phyloP scores from a whole-genome alignment of 2,329 filamentous ascomycete species.

The Huntiella abstrusa region DNA sequence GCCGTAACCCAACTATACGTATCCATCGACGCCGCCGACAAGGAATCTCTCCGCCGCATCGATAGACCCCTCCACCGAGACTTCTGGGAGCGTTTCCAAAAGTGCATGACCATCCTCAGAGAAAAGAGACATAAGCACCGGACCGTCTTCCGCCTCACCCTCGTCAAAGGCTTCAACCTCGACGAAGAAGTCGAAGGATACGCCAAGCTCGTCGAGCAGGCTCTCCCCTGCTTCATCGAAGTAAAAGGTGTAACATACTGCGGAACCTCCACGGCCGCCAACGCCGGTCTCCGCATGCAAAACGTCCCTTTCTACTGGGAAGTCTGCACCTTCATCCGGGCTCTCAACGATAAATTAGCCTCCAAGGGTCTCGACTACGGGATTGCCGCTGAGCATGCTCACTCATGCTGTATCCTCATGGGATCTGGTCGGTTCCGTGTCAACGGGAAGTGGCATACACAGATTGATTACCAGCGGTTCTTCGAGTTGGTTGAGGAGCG shows the following conservation, averaged over 20 bases:
- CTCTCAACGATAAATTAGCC: slow-evolving; percentile 49
- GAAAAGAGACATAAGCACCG: slow-evolving; percentile 70
- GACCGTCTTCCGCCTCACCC: slow-evolving; percentile 83
- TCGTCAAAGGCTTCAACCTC: slow-evolving; percentile 96
- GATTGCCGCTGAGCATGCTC: slow-evolving; percentile 84
- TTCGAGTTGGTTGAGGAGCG: slow-evolving; percentile 64
- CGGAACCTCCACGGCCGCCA: slow-evolving; percentile 68
- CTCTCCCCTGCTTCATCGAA: slow-evolving; percentile 80
- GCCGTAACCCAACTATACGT: slow-evolving; percentile 93
- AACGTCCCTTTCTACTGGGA: slow-evolving; percentile 96
- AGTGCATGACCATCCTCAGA: slow-evolving; percentile 74
- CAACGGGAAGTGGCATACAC: slow-evolving; percentile 69
- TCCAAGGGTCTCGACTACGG: slow-evolving; percentile 63
- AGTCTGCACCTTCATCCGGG: slow-evolving; percentile 62
- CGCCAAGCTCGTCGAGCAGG: slow-evolving; percentile 69
- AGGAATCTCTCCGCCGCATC: slow-evolving; percentile 70
- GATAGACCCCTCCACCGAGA: slow-evolving; percentile 85
- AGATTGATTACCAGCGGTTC: slow-evolving; percentile 80
- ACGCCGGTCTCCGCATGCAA: slow-evolving; percentile 82
- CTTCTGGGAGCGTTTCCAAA: slow-evolving; percentile 91
- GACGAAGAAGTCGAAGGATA: slow-evolving; percentile 86
- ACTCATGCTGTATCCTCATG: slow-evolving; percentile 81
- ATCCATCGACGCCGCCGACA: slow-evolving; percentile 85
- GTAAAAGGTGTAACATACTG: slow-evolving; percentile 96
- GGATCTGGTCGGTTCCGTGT: slow-evolving; percentile 64